A percentile compares a stretch with the other conserved stretches of the same genome.
These are phyloP conservation scores for Baeospora myosura DNA, from an alignment of 1,284 basidiomycete species.

Conservation along the genomic window DNA sequence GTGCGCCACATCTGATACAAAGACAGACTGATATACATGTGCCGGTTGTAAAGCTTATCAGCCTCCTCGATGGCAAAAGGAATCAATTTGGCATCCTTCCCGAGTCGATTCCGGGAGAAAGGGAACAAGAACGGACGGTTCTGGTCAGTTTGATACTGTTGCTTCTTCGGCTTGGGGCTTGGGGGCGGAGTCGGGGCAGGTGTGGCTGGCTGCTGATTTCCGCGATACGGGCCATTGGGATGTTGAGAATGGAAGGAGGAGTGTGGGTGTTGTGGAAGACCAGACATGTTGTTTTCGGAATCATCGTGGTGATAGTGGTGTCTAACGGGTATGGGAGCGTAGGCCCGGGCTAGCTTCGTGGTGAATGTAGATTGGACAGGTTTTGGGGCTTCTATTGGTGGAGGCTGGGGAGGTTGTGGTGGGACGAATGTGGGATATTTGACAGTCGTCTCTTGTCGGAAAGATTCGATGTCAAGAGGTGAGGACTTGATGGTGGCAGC, in stretches of 20 bases:
- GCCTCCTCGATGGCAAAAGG: constrained; percentile 96
- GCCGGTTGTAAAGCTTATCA: constrained; percentile 81
- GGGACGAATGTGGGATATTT: constrained; percentile 92
- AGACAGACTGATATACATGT: constrained; percentile 87
- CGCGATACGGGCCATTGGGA: constrained; percentile 37
- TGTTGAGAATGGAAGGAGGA: constrained; percentile 42
- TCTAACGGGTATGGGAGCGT: constrained; percentile 87
- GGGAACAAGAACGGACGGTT: constrained; percentile 92
- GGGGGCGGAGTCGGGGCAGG: constrained; percentile 88
- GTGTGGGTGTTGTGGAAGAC: constrained; percentile 30
- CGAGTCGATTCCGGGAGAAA: constrained; percentile 56
- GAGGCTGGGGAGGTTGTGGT: constrained; percentile 29
- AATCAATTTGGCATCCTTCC: constrained; percentile 59
- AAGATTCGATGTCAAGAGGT: constrained; percentile 82
- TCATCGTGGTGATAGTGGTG: constrained; percentile 87
- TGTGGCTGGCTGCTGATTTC: constrained; percentile 64
- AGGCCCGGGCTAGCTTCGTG: constrained; percentile 78
- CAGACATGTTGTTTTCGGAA: constrained; percentile 37
- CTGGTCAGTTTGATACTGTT: constrained; percentile 98
- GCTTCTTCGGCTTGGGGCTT: constrained; percentile 90
- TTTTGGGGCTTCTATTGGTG: constrained; percentile 22
- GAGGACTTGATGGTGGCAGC: constrained; percentile 68
- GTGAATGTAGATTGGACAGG: constrained; percentile 37
- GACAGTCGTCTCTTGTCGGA: constrained; percentile 81
- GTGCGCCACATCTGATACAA: constrained; percentile 94